Evolutionary conservation across 2,329 filamentous ascomycete species (phyloP).

Genomic region (Aureobasidium mangrovei): DNA sequence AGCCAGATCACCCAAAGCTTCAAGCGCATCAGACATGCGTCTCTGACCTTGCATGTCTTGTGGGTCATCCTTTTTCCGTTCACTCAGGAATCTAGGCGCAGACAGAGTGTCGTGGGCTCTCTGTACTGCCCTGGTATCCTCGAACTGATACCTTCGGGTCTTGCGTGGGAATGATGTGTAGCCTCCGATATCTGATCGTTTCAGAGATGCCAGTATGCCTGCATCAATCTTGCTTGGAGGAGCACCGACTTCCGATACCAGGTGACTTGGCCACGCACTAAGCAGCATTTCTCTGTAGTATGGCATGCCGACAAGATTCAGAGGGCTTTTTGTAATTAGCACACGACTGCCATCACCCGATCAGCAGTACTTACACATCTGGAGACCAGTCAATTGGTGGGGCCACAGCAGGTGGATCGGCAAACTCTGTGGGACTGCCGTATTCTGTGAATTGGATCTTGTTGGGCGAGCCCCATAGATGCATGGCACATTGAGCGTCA

Average conservation of each 20-base stretch:
- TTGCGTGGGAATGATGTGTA: slow-evolving; percentile 71
- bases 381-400: slow-evolving; percentile 35
- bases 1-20: slow-evolving; percentile 58
- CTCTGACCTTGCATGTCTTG: slow-evolving; percentile 42
- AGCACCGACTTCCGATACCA: slow-evolving; percentile 76
- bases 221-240: slow-evolving; percentile 68
- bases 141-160: slow-evolving; percentile 69
- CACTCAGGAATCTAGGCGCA: slow-evolving; percentile 89
- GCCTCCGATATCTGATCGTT: slow-evolving; percentile 30
- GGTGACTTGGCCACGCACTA: slow-evolving; percentile 80
- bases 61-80: slow-evolving; percentile 63
- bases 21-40: slow-evolving; percentile 48
- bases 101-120: slow-evolving; percentile 53
- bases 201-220: slow-evolving; percentile 56
- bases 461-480: slow-evolving; percentile 78
- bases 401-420: slow-evolving; percentile 53
- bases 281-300: slow-evolving; percentile 83
- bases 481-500: slow-evolving; percentile 68
- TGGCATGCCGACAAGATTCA: slow-evolving; percentile 83
- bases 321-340: slow-evolving; percentile 44
- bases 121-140: slow-evolving; percentile 38
- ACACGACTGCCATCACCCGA: too few relatives aligned
- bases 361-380: slow-evolving; percentile 51
- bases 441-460: slow-evolving; percentile 84
- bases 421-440: slow-evolving; percentile 67